Base-by-base conservation (phyloP, 768 basidiomycete genomes). In the Daedaleopsis sinensis region DNA sequence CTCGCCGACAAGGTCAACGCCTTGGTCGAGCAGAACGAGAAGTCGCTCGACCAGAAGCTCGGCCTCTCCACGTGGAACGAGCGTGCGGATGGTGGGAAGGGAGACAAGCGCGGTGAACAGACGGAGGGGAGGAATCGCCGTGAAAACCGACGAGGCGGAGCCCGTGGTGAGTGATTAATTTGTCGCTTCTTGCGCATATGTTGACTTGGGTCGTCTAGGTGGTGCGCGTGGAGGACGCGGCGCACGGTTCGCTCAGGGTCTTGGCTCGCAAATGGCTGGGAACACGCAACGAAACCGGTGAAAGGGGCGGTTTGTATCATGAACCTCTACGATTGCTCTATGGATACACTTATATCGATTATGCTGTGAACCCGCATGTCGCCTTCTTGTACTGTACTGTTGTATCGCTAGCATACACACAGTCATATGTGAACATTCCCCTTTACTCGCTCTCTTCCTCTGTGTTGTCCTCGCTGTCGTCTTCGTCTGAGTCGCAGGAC, bases 1-100 rank as follows among this genome's bases (percentile, higher is more conserved):
- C 83, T 99, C 46, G 90, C 96, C 7, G 96, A 98, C 68, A 93
- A 93, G 75, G 83, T 96, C 19, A 87, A 83, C 24, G 80, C 83
- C 19, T 81, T 98, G 84, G 88, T 95, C 6, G 95, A 98, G 70
- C 90, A 92, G 67, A 96, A 94, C 69, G 95, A 98, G 76, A 96
- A 96, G 79, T 79, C 84, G 1, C 76, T 97, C 49, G 95, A 97
- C 72, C 70, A 81, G 65, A 96, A 94, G 73, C 84, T 95, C 67
- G 93, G 94, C 53, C 84, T 84, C 5, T 73, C 79, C 39, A 82
- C 80, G 9, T 90, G 89, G 89, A 78, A 79, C 46, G 90, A 91
- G 47, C 78, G 89, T 44, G 81, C 78, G 35, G 90, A 91, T 64
- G 87, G 88, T 16, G 78, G 72, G 23, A 90, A 92, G 71, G 87